These are phyloP conservation scores for Clavulina sp. DNA, from an alignment of 768 basidiomycete species.

Conservation along the genomic window DNA sequence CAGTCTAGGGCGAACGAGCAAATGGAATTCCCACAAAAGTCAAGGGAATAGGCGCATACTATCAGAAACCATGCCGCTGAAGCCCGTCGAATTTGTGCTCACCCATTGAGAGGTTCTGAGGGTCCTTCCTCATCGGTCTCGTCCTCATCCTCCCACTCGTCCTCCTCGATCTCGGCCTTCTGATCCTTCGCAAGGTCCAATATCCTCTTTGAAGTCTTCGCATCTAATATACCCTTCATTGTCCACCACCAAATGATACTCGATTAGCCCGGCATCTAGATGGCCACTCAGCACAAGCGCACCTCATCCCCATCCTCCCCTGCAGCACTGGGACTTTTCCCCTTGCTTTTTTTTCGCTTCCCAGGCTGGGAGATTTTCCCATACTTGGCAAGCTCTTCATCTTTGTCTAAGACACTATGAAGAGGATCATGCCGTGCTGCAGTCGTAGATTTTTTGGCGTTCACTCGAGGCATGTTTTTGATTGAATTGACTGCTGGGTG, in stretches of 20 bases:
- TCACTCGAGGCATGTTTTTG: not conserved
- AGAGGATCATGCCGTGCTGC: slow-evolving; percentile 61
- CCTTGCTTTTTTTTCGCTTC: slow-evolving; percentile 29
- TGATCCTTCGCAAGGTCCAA: slow-evolving; percentile 86
- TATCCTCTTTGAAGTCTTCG: slow-evolving; percentile 70
- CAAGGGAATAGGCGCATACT: too few species aligned
- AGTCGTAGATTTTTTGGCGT: not conserved
- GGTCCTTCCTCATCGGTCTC: slow-evolving; percentile 42
- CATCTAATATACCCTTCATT: slow-evolving; percentile 49
- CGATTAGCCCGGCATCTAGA: not conserved
- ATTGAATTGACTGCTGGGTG: too few species aligned
- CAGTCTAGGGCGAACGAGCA: too few species aligned
- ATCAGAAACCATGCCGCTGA: too few species aligned
- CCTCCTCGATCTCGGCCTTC: slow-evolving; percentile 68
- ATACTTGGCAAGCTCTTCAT: slow-evolving; percentile 59
- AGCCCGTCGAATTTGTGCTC: too few species aligned
- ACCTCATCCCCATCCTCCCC: slow-evolving; percentile 33
- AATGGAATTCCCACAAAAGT: too few species aligned
- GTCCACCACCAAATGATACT: not conserved
- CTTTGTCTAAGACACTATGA: slow-evolving; percentile 63
- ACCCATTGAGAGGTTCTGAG: slow-evolving; percentile 13
- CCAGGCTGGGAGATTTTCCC: slow-evolving; percentile 62
- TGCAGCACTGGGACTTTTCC: slow-evolving; percentile 33
- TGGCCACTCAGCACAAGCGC: not conserved
- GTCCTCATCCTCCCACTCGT: slow-evolving; percentile 34